Percentiles rank a stretch among this genome's conserved stretches.
phyloP scores from a whole-genome alignment of 1,284 basidiomycete genomes.

The Neonothopanus nambi region DNA sequence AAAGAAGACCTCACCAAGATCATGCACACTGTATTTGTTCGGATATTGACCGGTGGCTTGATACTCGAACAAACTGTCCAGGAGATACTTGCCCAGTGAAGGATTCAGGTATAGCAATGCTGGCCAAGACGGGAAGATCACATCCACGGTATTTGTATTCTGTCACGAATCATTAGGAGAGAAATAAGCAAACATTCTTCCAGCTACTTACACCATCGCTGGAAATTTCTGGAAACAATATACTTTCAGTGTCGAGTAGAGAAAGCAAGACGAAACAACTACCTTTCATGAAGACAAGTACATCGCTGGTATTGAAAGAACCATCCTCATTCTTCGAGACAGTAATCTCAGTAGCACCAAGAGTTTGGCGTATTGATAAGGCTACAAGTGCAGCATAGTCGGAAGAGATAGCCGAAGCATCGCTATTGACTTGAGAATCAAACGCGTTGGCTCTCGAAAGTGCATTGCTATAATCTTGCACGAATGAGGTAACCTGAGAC shows the following conservation, averaged over 20 bases:
- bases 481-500: constrained; percentile 53
- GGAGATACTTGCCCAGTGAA: constrained; percentile 55
- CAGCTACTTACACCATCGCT: constrained; percentile 61
- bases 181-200: neutral
- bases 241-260: neutral
- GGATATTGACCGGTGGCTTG: constrained; percentile 67
- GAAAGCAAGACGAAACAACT: constrained; percentile 3
- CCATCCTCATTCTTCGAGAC: constrained; percentile 50
- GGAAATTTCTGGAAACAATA: constrained; percentile 52
- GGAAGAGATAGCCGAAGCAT: constrained; percentile 53
- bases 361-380: constrained; percentile 59
- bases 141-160: constrained; percentile 74
- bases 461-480: constrained; percentile 52
- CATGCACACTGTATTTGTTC: constrained; percentile 63
- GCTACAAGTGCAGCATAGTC: constrained; percentile 59
- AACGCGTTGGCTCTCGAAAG: constrained; percentile 49
- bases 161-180: constrained; percentile 21
- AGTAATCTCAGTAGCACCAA: constrained; percentile 62
- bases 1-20: constrained; percentile 5
- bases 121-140: constrained; percentile 72
- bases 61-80: constrained; percentile 65
- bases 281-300: constrained; percentile 68
- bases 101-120: constrained; percentile 66
- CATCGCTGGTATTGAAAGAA: constrained; percentile 54
- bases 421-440: constrained; percentile 52